A percentile compares a stretch with the other conserved stretches of the same genome.
Conservation (phyloP, 2,329 filamentous ascomycete genomes). For the Cladophialophora immunda region DNA sequence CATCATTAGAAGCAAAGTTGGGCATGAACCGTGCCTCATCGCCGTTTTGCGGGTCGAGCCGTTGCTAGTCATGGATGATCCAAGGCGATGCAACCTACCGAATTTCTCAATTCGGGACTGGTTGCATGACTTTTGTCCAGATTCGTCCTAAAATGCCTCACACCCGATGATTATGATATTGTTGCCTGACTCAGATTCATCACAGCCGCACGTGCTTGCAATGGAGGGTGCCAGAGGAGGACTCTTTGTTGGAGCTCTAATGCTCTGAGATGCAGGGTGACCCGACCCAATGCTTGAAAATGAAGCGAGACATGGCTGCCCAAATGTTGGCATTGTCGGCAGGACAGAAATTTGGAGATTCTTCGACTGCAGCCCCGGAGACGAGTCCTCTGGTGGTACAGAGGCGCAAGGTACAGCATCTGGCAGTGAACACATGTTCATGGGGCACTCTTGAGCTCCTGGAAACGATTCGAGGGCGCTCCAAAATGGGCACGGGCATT, state of each 20-base stretch:
- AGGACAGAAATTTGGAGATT: not conserved
- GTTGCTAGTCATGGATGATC: conserved; percentile 22
- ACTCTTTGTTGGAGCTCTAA: not conserved
- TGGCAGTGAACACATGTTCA: conserved; percentile 34
- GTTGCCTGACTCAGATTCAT: conserved; percentile 23
- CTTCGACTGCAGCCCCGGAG: conserved; percentile 1
- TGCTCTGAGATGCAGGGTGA: not conserved
- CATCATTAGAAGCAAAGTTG: conserved; percentile 5
- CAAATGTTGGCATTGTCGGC: conserved; percentile 11
- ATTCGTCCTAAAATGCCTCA: conserved; percentile 34
- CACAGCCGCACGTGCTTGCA: conserved; percentile 16
- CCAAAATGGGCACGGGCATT: conserved; percentile 1
- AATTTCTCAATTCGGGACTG: not conserved
- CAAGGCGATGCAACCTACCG: conserved; percentile 25
- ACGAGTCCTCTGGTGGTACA: conserved; percentile 15
- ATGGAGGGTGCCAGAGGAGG: conserved; percentile 12
- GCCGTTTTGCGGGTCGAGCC: conserved; percentile 22
- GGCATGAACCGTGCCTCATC: not conserved
- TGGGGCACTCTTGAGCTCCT: not conserved
- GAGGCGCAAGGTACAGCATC: conserved; percentile 28
- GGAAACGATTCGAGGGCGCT: not conserved
- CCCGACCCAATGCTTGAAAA: conserved; percentile 27
- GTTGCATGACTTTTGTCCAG: conserved; percentile 26
- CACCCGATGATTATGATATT: conserved; percentile 19
- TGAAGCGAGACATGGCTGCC: conserved; percentile 30